Percentiles rank a stretch among this genome's conserved stretches.
These are phyloP conservation scores for Nakaseomyces bracarensis DNA, from an alignment of 1,139 yeast genomes.

Conservation along the genomic window DNA sequence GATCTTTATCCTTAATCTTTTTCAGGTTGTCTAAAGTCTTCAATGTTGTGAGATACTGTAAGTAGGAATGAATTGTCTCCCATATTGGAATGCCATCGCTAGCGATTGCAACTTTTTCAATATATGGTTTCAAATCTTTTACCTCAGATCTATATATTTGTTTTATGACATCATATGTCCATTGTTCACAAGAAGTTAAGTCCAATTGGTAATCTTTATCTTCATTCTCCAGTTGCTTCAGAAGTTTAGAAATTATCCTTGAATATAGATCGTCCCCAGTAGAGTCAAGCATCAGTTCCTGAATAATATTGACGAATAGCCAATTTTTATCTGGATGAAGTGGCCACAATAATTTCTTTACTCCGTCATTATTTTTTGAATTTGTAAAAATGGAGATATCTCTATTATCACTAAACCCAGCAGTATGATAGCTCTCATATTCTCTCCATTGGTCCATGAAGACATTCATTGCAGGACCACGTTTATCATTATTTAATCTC, in stretches of 20 bases:
- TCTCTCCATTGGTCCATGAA: slow-evolving; percentile 15
- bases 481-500: slow-evolving; percentile 28
- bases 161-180: slow-evolving; percentile 19
- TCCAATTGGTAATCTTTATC: not conserved
- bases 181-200: slow-evolving; percentile 16
- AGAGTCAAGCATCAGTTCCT: slow-evolving; percentile 24
- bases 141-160: slow-evolving; percentile 15
- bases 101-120: not conserved
- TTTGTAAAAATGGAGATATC: slow-evolving; percentile 20
- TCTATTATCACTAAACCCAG: slow-evolving; percentile 24
- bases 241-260: slow-evolving; percentile 8
- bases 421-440: not conserved
- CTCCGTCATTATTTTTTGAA: slow-evolving; percentile 3
- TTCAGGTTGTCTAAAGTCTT: slow-evolving; percentile 31
- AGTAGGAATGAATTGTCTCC: slow-evolving; percentile 18
- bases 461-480: slow-evolving; percentile 14
- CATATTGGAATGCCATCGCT: not conserved
- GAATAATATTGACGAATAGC: slow-evolving; percentile 14
- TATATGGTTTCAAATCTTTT: slow-evolving; percentile 11
- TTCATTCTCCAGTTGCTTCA: not conserved
- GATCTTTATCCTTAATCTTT: slow-evolving; percentile 21
- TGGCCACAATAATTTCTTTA: slow-evolving; percentile 16
- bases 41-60: slow-evolving; percentile 25
- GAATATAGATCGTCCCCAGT: slow-evolving; percentile 10
- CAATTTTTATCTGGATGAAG: slow-evolving; percentile 15